Base-by-base conservation (phyloP, 108 stramenopile genomes). In the Nitzschia inconspicua region DNA sequence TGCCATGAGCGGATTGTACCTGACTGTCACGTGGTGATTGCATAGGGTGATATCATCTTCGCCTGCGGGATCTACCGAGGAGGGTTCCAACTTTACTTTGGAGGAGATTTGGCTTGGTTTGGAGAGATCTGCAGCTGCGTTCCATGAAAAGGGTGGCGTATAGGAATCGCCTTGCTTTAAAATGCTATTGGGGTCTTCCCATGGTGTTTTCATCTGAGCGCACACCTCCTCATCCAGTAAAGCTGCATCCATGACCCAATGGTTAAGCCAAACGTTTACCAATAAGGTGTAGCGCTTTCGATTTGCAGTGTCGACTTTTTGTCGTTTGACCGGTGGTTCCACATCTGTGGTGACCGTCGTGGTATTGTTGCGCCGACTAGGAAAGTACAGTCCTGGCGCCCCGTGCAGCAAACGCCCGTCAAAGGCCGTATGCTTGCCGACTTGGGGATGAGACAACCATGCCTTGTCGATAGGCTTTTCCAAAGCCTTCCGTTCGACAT, bases 191-290 rank as follows among this genome's bases (percentile, higher is more conserved):
- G 31, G 49, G 16, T 63, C 49, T 50, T 70, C 56, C 60, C 57
- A 65, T 11, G 68, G 68, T 14, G 73, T 69, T 43, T 77, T 82
- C 49, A 93, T 54, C 40, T 85, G 55, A 8, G 69, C 44, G 14
- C 73, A 73, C 47, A 89, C 44, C 11, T 80, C 85, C 36, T 83
- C 85, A 27, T 91, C 88, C 26, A 95, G 52, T 56, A 79, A 62
- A 43, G 80, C 88, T 36, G 86, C 81, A 61, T 91, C 89, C 59
- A 89, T 70, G 8, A 89, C 87, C 57, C 78, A 81, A 60, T 93
- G 90, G 58, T 96, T 89, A 18, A 96, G 60, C 95, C 95, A 96
- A 23, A 96, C 72, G 62, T 96, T 96, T 24, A 94, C 95, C 20
- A 96, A 59, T 44, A 96, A 79, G 24, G 95, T 96, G 37, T 88